These are phyloP conservation scores for Emergomyces africanus DNA, from an alignment of 2,329 filamentous ascomycete genomes.

Conservation along the genomic window DNA sequence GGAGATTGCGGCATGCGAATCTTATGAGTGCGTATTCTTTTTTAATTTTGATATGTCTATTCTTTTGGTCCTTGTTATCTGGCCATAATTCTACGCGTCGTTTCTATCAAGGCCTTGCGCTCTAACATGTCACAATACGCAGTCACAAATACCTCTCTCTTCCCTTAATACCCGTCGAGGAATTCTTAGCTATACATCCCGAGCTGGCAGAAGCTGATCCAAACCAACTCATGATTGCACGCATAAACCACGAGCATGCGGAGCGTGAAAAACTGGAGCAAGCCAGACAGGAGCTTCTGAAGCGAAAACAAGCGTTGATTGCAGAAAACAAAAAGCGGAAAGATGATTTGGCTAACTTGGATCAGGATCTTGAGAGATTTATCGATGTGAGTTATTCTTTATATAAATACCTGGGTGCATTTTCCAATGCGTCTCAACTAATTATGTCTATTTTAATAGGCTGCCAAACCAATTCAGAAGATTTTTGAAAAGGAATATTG, in stretches of 20 bases:
- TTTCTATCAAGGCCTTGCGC: not conserved
- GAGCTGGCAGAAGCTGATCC: conserved; percentile 61
- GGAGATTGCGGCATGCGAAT: conserved; percentile 82
- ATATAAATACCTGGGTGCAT: not conserved
- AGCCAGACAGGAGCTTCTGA: conserved; percentile 63
- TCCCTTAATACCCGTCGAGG: conserved; percentile 68
- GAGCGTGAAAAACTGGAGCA: conserved; percentile 79
- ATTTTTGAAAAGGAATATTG: conserved; percentile 62
- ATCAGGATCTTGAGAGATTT: conserved; percentile 86
- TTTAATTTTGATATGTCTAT: not conserved
- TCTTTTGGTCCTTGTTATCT: not conserved
- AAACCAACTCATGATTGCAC: conserved; percentile 72
- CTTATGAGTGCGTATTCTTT: conserved; percentile 60
- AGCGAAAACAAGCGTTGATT: conserved; percentile 56
- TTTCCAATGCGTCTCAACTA: conserved; percentile 6
- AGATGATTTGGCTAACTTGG: conserved; percentile 80
- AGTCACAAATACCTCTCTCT: conserved; percentile 61
- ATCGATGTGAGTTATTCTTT: conserved; percentile 55
- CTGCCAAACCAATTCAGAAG: conserved; percentile 76
- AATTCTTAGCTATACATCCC: conserved; percentile 66
- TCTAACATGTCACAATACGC: conserved; percentile 3
- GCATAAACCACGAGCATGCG: conserved; percentile 79
- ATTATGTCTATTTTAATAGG: conserved; percentile 35
- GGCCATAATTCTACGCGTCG: not conserved
- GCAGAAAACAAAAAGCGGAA: conserved; percentile 83